A percentile compares a stretch with the other conserved stretches of the same genome.
These are phyloP conservation scores for Sindora glabra DNA, from an alignment of 306 rosid species.

Conservation along the genomic window DNA sequence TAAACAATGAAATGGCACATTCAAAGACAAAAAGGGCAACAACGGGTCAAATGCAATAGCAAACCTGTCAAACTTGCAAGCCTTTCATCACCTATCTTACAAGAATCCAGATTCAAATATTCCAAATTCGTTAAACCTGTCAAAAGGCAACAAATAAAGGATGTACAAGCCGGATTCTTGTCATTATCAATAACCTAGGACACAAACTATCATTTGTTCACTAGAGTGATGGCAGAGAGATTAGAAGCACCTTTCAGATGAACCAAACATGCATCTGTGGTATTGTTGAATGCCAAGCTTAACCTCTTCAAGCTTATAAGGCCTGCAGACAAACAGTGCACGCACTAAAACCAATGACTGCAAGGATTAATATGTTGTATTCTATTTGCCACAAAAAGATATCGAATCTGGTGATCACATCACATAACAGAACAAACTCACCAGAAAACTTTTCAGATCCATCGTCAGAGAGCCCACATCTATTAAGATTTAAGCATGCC, in stretches of 20 bases:
- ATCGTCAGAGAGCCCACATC: conserved; percentile 63
- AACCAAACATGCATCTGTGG: conserved; percentile 62
- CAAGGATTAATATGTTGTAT: not conserved
- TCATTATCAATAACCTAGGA: no score
- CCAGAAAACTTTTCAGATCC: conserved; percentile 69
- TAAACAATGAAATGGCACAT: not conserved
- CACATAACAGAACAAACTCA: conserved; percentile 31
- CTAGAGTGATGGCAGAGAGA: not conserved
- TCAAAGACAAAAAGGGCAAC: not conserved
- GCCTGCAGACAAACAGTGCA: conserved; percentile 41
- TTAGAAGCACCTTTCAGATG: conserved; percentile 63
- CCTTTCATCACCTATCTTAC: conserved; percentile 72
- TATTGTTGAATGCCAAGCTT: conserved; percentile 67
- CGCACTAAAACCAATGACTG: conserved; percentile 12
- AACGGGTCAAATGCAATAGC: not conserved
- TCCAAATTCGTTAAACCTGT: conserved; percentile 73
- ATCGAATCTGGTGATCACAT: conserved; percentile 7
- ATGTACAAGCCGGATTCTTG: no score
- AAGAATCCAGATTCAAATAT: conserved; percentile 89
- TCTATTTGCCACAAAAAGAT: not conserved
- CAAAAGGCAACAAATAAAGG: conserved; percentile 10
- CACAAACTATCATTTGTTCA: no score
- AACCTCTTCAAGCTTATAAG: conserved; percentile 63
- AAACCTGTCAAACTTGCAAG: conserved; percentile 76
- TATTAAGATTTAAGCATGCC: conserved; percentile 72